Base-by-base conservation (phyloP, 2,329 filamentous ascomycete genomes). In the Microsporum ferrugineum region DNA sequence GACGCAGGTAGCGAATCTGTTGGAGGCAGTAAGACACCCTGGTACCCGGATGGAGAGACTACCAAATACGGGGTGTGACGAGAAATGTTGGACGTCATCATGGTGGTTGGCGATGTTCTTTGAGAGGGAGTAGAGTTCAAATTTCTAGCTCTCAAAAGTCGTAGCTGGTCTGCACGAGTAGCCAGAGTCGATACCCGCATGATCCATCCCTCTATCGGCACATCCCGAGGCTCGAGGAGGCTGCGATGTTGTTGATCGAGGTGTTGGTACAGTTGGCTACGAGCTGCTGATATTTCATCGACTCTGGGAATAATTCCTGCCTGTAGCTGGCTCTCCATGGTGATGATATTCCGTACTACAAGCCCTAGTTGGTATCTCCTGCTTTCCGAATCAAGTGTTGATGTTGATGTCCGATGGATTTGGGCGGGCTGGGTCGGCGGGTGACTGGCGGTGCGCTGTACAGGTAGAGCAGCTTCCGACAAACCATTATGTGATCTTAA, bases 1-100 rank as follows among this genome's bases (percentile, higher is more conserved):
- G 43, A 17, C 3, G 14, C 17, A 0, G 62, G 53, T 14, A 64
- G 73, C 1, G 67, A 66, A 47, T 70, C 72, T 31, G 69, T 63
- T 10, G 76, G 74, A 4, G 76, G 73, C 49, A 76, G 71, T 1
- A 80, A 65, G 8, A 80, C 64, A 6, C 75, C 77, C 60, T 78
- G 74, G 34, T 76, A 77, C 1, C 78, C 78, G 41, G 68, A 67
- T 8, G 77, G 76, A 4, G 75, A 75, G 1, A 76, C 77, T 8
- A 80, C 69, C 5, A 80, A 67, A 63, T 78, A 79, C 41, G 76
- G 66, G 23, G 62, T 51, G 41, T 59, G 23, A 3, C 45, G 45
- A 14, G 6, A 29, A 31, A 3, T 3, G 38, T 5, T 49, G 4
- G 27, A 31, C 14, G 1, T 12, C 10, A 29, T 7, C 29, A 63